Percentiles rank a stretch among this genome's conserved stretches.
These are phyloP conservation scores for Tympanopsis confertula DNA, from an alignment of 2,329 filamentous ascomycete species.

Conservation along the genomic window DNA sequence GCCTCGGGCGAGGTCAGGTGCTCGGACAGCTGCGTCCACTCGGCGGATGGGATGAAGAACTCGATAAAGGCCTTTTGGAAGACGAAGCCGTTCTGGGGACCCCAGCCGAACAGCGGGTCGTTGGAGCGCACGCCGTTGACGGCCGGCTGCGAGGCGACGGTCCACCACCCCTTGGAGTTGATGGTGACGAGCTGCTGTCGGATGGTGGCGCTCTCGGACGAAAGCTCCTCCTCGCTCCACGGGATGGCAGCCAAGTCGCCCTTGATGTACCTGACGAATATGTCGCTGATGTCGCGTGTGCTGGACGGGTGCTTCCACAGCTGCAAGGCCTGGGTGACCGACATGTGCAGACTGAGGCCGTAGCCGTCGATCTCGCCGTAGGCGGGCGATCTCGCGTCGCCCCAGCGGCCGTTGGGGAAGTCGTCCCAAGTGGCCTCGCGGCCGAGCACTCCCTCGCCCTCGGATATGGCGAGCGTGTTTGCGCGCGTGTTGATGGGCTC, in stretches of 20 bases:
- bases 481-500: constrained; percentile 47
- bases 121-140: constrained; percentile 55
- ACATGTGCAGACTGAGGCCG: constrained; percentile 58
- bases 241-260: constrained; percentile 54
- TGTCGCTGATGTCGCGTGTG: constrained; percentile 42
- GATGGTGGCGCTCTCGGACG: constrained; percentile 49
- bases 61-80: constrained; percentile 71
- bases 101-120: constrained; percentile 59
- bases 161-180: constrained; percentile 68
- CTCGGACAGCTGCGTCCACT: constrained; percentile 40
- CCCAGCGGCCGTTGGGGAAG: constrained; percentile 66
- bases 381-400: constrained; percentile 59
- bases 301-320: constrained; percentile 55
- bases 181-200: constrained; percentile 46
- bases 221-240: constrained; percentile 60
- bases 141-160: constrained; percentile 62
- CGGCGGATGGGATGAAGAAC: constrained; percentile 50
- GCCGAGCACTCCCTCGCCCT: constrained; percentile 58
- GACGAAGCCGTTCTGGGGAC: constrained; percentile 56
- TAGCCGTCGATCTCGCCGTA: constrained; percentile 71
- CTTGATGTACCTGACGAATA: constrained; percentile 52
- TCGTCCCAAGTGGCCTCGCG: constrained; percentile 70
- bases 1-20: constrained; percentile 58
- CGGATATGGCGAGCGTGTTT: constrained; percentile 60
- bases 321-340: constrained; percentile 49